phyloP scores from a whole-genome alignment of 2,329 filamentous ascomycete genomes.

The Diaporthe sp. region DNA sequence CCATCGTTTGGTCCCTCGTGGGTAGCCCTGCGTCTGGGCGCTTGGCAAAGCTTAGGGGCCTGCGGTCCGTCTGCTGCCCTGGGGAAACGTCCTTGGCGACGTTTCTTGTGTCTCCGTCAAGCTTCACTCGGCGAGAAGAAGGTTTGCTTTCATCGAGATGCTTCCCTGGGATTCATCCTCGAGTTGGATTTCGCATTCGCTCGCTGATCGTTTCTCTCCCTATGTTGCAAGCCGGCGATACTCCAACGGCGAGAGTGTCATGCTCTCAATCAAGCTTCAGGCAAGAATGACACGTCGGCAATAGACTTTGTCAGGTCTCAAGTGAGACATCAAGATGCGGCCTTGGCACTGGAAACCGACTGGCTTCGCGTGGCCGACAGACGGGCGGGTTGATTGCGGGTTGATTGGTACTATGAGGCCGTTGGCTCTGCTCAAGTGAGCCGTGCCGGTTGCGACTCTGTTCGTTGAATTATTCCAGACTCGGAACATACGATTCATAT shows the following conservation, averaged over 20 bases:
- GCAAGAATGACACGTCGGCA: background rate
- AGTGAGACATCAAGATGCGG: conserved; percentile 3
- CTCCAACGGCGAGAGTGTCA: background rate
- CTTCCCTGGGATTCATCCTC: background rate
- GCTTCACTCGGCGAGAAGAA: conserved; percentile 11
- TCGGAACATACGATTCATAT: background rate
- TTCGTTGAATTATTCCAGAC: background rate
- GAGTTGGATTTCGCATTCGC: background rate
- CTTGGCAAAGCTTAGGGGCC: conserved; percentile 53
- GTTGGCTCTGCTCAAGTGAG: background rate
- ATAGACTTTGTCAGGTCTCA: conserved; percentile 15
- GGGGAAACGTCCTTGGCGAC: conserved; percentile 39
- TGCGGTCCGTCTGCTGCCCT: conserved; percentile 41
- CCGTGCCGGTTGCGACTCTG: background rate
- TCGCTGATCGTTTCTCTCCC: background rate
- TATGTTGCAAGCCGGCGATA: background rate
- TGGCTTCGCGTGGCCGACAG: background rate
- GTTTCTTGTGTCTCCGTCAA: conserved; percentile 24
- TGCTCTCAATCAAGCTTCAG: background rate
- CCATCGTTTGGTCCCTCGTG: conserved; percentile 27
- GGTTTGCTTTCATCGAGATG: background rate
- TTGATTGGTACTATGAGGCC: background rate
- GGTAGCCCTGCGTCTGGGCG: conserved; percentile 40
- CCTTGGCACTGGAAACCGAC: background rate
- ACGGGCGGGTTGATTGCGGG: background rate